These are phyloP conservation scores for Alectoria sarmentosa DNA, from an alignment of 495 filamentous ascomycete species.

Conservation along the genomic window DNA sequence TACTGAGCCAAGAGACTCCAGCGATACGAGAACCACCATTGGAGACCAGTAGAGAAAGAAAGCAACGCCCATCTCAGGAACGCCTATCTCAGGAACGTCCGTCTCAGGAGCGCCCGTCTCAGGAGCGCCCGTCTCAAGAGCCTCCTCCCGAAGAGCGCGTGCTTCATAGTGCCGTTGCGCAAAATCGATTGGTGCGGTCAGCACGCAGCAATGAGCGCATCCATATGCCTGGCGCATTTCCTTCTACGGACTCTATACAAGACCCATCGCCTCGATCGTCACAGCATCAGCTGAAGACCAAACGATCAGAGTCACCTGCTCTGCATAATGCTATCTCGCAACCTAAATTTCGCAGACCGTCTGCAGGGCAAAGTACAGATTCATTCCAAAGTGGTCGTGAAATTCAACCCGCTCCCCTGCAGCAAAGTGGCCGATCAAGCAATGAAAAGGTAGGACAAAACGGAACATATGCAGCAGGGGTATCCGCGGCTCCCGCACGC, in stretches of 20 bases:
- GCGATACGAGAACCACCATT: constrained; percentile 14
- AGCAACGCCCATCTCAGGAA: constrained; percentile 27
- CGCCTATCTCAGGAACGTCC: too few species aligned
- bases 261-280: constrained; percentile 26
- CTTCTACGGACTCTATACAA: constrained; percentile 25
- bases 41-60: constrained; percentile 21
- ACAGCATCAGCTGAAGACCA: constrained; percentile 27
- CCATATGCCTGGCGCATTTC: constrained; percentile 26
- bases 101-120: constrained; percentile 16
- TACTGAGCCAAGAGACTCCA: constrained; percentile 19
- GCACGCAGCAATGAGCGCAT: constrained; percentile 25
- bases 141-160: constrained; percentile 16
- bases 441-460: constrained; percentile 23
- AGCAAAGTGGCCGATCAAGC: constrained; percentile 23
- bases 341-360: constrained; percentile 37
- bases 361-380: constrained; percentile 47
- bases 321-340: constrained; percentile 1
- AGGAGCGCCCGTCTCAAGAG: constrained; percentile 17
- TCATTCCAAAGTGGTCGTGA: constrained; percentile 48
- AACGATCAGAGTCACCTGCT: constrained; percentile 34
- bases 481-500: neutral
- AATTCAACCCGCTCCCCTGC: constrained; percentile 5
- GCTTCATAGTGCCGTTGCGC: constrained; percentile 23
- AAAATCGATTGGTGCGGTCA: constrained; percentile 13
- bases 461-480: constrained; percentile 15